These are phyloP conservation scores for Mentha longifolia DNA, from an alignment of 257 asterid genomes.

Conservation along the genomic window DNA sequence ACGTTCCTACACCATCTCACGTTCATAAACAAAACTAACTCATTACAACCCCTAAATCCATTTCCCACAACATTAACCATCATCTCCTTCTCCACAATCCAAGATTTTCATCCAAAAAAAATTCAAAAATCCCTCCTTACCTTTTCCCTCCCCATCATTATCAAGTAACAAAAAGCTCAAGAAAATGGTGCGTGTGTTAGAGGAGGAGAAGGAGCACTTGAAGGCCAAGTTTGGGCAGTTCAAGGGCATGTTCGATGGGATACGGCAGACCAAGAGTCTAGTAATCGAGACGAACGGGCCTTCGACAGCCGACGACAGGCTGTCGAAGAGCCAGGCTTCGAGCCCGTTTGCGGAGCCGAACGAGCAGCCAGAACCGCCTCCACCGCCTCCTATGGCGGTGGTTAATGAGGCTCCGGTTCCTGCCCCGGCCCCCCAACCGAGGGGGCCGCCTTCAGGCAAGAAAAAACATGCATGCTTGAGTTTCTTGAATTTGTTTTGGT, in stretches of 20 bases:
- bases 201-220: conserved; percentile 59
- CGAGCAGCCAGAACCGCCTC: conserved; percentile 13
- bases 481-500: not conserved
- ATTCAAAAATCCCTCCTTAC: not conserved
- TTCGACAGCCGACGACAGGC: conserved; percentile 29
- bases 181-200: conserved; percentile 55
- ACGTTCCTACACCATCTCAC: conserved; percentile 45
- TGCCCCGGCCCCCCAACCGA: conserved; percentile 5
- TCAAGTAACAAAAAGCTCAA: not conserved
- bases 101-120: conserved; percentile 19
- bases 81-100: conserved; percentile 21
- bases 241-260: conserved; percentile 37
- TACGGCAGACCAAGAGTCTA: conserved; percentile 39
- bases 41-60: not conserved
- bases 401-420: not conserved
- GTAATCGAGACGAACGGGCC: conserved; percentile 28
- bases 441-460: conserved; percentile 45
- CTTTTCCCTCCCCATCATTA: not conserved
- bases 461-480: not conserved
- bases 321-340: conserved; percentile 48
- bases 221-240: conserved; percentile 34
- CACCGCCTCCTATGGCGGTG: too few species aligned
- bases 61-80: conserved; percentile 10
- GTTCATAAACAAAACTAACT: conserved; percentile 17
- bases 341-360: conserved; percentile 12